Evolutionary conservation across 306 rosid species (phyloP).

Genomic region (Rubus parviflorus): DNA sequence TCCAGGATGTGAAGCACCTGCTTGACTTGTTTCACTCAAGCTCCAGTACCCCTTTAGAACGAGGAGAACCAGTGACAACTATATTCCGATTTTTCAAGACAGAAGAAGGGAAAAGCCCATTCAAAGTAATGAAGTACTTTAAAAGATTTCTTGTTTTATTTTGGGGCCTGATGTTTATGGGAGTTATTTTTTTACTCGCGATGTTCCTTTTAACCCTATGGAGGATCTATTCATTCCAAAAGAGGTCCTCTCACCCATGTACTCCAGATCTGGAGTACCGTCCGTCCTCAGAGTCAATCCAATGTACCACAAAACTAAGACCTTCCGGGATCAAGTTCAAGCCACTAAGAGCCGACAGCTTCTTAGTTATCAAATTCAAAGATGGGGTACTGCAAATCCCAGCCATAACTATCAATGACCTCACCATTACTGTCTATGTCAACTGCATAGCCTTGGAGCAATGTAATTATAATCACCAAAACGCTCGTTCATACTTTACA

Average conservation of each 20-base stretch:
- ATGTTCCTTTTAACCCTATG: too few relatives aligned
- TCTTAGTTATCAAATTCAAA: background rate
- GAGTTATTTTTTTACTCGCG: too few relatives aligned
- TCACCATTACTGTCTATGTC: background rate
- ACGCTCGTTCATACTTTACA: background rate
- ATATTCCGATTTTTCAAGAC: too few relatives aligned
- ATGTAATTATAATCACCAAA: background rate
- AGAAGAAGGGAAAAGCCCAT: too few relatives aligned
- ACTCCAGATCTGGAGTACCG: background rate
- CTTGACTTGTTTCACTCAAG: background rate
- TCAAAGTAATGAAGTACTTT: too few relatives aligned
- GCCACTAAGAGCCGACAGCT: background rate
- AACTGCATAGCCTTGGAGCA: conserved; percentile 11
- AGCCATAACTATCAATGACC: background rate
- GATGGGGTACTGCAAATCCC: background rate
- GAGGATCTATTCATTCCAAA: too few relatives aligned
- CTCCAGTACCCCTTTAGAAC: background rate
- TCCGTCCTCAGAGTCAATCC: background rate
- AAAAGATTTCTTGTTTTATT: too few relatives aligned
- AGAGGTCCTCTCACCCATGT: too few relatives aligned
- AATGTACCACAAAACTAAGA: background rate
- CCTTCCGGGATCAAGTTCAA: background rate
- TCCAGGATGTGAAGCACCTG: background rate
- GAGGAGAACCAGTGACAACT: background rate
- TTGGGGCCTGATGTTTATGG: too few relatives aligned